Percentiles rank a stretch among this genome's conserved stretches.
Evolutionary conservation across 2,329 filamentous ascomycete genomes (phyloP).

Genomic region (Sarocladium brachiariae): DNA sequence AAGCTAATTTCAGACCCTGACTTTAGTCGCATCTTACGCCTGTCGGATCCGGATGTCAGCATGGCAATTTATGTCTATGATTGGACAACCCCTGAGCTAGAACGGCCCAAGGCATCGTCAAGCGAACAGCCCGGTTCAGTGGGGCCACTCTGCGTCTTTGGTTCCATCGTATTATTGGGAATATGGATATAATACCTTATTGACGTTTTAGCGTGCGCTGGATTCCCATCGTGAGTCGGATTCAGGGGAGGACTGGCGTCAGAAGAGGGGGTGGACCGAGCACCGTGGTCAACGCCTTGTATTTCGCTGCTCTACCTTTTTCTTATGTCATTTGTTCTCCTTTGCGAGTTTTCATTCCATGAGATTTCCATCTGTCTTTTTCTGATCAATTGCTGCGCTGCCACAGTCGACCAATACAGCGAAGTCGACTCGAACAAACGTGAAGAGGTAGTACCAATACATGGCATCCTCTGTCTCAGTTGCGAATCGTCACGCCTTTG

Average conservation of each 20-base stretch:
- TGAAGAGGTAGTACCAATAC: neutral
- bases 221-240: conserved; percentile 7
- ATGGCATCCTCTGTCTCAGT: conserved; percentile 2
- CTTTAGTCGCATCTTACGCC: too few species aligned
- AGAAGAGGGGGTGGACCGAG: too few species aligned
- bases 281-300: too few species aligned
- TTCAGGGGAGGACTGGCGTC: neutral
- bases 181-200: neutral
- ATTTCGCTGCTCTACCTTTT: neutral
- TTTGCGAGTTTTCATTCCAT: neutral
- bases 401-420: too few species aligned
- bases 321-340: neutral
- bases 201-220: neutral
- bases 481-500: conserved; percentile 7
- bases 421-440: too few species aligned
- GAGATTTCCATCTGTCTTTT: too few species aligned
- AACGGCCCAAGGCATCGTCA: conserved; percentile 6
- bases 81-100: neutral
- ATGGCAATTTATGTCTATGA: neutral
- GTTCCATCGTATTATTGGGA: neutral
- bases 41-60: conserved; percentile 3
- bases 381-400: too few species aligned
- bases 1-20: conserved; percentile 8
- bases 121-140: neutral
- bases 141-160: neutral